Conservation (phyloP, 2,329 filamentous ascomycete genomes). For the Fusarium sp. region DNA sequence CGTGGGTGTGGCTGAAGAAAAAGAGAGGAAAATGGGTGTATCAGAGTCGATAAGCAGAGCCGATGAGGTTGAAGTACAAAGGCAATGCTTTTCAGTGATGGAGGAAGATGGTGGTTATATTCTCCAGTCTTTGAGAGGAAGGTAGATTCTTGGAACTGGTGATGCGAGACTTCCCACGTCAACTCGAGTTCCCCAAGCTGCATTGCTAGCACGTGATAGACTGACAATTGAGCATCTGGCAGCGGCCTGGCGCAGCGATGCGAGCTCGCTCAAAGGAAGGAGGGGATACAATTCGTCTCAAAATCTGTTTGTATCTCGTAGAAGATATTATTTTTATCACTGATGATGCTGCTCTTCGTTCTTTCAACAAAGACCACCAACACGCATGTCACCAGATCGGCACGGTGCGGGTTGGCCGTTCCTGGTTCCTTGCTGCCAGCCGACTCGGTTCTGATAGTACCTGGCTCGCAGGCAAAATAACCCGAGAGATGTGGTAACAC, state of each 20-base stretch:
- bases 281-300: constrained; percentile 16
- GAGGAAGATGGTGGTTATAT: not conserved
- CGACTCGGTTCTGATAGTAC: constrained; percentile 19
- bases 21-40: not conserved
- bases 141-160: constrained; percentile 12
- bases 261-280: constrained; percentile 8
- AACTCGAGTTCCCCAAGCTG: not conserved
- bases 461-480: constrained; percentile 16
- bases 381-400: constrained; percentile 4
- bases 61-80: not conserved
- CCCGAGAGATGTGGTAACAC: constrained; percentile 30
- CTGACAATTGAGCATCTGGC: constrained; percentile 25
- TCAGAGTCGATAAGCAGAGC: not conserved
- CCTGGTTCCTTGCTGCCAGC: constrained; percentile 35
- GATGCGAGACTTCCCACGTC: constrained; percentile 31
- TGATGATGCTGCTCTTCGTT: constrained; percentile 13
- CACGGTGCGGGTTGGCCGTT: constrained; percentile 37
- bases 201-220: constrained; percentile 36
- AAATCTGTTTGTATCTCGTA: not conserved
- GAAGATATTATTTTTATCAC: not conserved
- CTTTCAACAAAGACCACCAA: not conserved
- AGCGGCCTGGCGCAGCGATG: constrained; percentile 29
- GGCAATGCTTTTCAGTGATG: not conserved
- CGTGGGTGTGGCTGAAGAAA: not conserved
- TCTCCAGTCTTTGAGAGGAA: constrained; percentile 18